A percentile compares a stretch with the other conserved stretches of the same genome.
Conservation (phyloP, 208 protist genomes). For the Leishmania arabica region DNA sequence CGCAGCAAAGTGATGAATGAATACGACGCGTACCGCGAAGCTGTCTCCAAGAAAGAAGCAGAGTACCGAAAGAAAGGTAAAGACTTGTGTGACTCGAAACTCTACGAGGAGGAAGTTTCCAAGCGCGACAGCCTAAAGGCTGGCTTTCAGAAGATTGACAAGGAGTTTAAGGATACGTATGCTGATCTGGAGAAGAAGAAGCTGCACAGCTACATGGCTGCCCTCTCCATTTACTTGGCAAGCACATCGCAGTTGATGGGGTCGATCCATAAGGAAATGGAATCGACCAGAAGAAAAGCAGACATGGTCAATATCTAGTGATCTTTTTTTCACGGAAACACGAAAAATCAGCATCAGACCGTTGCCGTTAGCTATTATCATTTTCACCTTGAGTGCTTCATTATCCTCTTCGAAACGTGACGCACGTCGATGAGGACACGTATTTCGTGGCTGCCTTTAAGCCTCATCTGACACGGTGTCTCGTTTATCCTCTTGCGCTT, state of each 20-base stretch:
- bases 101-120: constrained; percentile 38
- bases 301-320: constrained; percentile 1
- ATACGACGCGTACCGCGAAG: constrained; percentile 62
- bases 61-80: constrained; percentile 69
- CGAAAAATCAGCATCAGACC: too few species aligned
- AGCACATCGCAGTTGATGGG: constrained; percentile 23
- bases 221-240: constrained; percentile 23
- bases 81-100: constrained; percentile 45
- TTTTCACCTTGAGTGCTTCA: not conserved
- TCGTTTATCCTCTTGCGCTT: not conserved
- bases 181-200: constrained; percentile 26
- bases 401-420: not conserved
- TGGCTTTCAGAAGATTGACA: constrained; percentile 41
- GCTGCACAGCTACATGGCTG: constrained; percentile 9
- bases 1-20: constrained; percentile 50
- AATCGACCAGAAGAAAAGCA: not conserved
- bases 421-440: not conserved
- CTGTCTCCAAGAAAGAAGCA: constrained; percentile 49
- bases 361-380: not conserved
- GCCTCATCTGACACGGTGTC: not conserved
- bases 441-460: not conserved
- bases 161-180: constrained; percentile 51
- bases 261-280: constrained; percentile 33
- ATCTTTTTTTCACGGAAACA: not conserved
- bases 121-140: constrained; percentile 47